Evolutionary conservation across 106 monocot species (phyloP), one percentile per base, ranked within the genome.

Genomic region (Acorus gramineus): DNA sequence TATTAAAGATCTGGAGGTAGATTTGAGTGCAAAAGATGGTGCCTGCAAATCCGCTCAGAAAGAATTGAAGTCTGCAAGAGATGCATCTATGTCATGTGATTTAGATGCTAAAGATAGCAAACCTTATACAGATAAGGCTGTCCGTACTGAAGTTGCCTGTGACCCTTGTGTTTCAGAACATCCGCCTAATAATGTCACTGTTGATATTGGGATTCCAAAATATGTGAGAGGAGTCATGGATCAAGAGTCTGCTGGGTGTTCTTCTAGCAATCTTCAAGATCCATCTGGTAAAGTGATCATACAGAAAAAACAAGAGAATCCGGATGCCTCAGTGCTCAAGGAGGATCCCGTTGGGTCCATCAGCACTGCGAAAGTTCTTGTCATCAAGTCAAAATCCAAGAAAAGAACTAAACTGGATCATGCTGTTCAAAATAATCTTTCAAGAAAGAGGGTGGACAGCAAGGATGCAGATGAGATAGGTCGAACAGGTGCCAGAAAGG

Each of bases 1-100:
- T 57, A 53, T 49, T 2, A 66, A 57, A 50, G 79, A 59, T 7
- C 71, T 74, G 46, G 64, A 73, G 53, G 56, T 71, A 51, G 73
- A 78, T 13, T 53, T 62, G 3, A 51, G 68, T 60, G 55, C 7
- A 42, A 28, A 28, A 28, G 77, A 68, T 47, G 44, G 3, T 13
- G 45, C 44, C 54, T 62, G 48, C 58, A 55, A 55, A 63, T 64
- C 72, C 55, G 14, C 0, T 57, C 71, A 75, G 49, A 64, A 3
- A 10, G 74, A 61, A 61, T 28, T 28, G 28, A 28, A 28, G 28
- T 28, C 28, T 28, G 28, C 28, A 28, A 28, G 28, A 28, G 28
- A 28, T 28, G 28, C 0, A 28, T 28, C 28, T 28, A 28, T 28
- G 28, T 28, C 28, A 0, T 28, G 28, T 28, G 28, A 28, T 28